Conservation (phyloP, 2,329 filamentous ascomycete genomes). For the Paraconiothyrium brasiliense region DNA sequence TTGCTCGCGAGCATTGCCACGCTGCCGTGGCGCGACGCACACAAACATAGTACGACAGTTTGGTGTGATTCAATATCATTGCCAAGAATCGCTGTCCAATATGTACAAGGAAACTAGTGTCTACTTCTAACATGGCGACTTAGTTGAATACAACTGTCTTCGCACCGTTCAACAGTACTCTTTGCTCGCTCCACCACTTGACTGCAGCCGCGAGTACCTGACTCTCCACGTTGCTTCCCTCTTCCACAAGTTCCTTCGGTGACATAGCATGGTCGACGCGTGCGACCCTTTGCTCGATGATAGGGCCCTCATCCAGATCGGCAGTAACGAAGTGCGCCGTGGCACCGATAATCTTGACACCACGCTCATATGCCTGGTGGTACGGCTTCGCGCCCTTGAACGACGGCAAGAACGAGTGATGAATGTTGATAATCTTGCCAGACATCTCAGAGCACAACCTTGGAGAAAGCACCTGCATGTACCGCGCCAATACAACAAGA, state of each 20-base stretch:
- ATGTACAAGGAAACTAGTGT: not conserved
- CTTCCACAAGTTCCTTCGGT: constrained; percentile 78
- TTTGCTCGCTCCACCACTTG: constrained; percentile 82
- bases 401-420: constrained; percentile 84
- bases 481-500: constrained; percentile 81
- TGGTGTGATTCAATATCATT: constrained; percentile 1
- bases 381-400: constrained; percentile 92
- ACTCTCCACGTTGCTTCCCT: constrained; percentile 85
- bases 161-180: constrained; percentile 78
- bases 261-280: constrained; percentile 80
- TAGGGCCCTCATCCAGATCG: constrained; percentile 85
- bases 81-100: not conserved
- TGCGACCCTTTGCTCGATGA: constrained; percentile 84
- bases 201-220: constrained; percentile 83
- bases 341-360: constrained; percentile 88
- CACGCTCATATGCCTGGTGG: constrained; percentile 85
- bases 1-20: not conserved
- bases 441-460: constrained; percentile 80
- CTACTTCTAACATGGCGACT: not conserved
- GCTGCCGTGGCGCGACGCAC: not conserved
- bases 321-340: constrained; percentile 88
- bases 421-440: constrained; percentile 90
- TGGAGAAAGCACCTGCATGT: constrained; percentile 87
- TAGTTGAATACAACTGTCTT: constrained; percentile 82
- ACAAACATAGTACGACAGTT: not conserved